Evolutionary conservation across 495 filamentous ascomycete species (phyloP).

Genomic region (Talaromyces liani): DNA sequence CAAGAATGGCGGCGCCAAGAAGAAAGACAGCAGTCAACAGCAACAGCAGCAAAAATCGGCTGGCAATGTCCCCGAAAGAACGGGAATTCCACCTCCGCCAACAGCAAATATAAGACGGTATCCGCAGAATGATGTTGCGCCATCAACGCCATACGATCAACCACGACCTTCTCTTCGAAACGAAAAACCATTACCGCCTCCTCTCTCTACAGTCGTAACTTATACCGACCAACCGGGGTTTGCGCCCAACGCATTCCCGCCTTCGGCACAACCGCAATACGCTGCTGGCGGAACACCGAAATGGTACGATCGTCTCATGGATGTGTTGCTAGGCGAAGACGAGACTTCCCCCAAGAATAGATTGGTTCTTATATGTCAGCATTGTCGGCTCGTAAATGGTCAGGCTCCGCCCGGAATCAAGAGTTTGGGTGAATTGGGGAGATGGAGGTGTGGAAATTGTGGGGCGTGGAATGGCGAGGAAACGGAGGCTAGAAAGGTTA

Average conservation of each 20-base stretch:
- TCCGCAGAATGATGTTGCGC: conserved; percentile 12
- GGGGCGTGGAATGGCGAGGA: conserved; percentile 78
- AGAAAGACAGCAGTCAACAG: not conserved
- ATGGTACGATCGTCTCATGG: conserved; percentile 93
- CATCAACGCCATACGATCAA: conserved; percentile 13
- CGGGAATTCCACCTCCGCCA: conserved; percentile 63
- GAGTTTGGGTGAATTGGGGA: conserved; percentile 69
- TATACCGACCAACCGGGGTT: conserved; percentile 40
- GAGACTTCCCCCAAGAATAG: conserved; percentile 89
- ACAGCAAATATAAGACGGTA: conserved; percentile 72
- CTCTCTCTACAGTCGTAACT: conserved; percentile 11
- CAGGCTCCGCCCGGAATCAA: conserved; percentile 87
- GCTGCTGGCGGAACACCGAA: conserved; percentile 35
- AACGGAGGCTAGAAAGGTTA: conserved; percentile 58
- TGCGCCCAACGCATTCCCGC: conserved; percentile 54
- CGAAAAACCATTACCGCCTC: conserved; percentile 13
- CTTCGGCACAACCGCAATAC: conserved; percentile 22
- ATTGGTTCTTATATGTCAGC: conserved; percentile 75
- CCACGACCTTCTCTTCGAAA: conserved; percentile 18
- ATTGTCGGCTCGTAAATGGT: conserved; percentile 87
- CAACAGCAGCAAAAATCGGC: conserved; percentile 12
- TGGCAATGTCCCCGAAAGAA: conserved; percentile 19
- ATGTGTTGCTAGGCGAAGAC: conserved; percentile 90
- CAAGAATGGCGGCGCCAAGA: not conserved
- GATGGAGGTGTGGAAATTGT: conserved; percentile 84